phyloP scores from a whole-genome alignment of 805 yeast genomes.

The Candida sonorensis region DNA sequence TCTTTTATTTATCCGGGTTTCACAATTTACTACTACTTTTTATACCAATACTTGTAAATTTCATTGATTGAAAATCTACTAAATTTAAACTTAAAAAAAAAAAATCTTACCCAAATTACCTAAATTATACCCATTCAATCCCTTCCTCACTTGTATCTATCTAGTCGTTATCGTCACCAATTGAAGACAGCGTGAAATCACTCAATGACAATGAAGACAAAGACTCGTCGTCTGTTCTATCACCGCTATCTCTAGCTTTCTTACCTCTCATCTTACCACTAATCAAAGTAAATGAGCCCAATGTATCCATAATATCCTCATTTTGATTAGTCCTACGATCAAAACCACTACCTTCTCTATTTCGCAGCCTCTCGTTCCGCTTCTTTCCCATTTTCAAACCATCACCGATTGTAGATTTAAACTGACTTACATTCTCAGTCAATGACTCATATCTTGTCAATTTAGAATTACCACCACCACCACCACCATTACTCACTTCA shows the following conservation, averaged over 20 bases:
- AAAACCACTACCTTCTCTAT: too few relatives aligned
- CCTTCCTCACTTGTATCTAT: too few relatives aligned
- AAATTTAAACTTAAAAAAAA: neutral
- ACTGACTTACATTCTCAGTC: slow-evolving; percentile 12
- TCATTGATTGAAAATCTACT: neutral
- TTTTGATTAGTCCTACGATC: too few relatives aligned
- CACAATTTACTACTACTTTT: too few relatives aligned
- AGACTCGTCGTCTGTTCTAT: neutral
- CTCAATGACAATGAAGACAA: neutral
- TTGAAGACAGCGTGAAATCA: neutral
- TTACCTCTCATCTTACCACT: slow-evolving; percentile 11
- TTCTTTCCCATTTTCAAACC: too few relatives aligned
- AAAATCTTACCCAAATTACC: neutral
- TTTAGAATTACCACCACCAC: too few relatives aligned
- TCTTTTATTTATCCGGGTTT: neutral
- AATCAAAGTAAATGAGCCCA: slow-evolving; percentile 11
- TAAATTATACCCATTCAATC: too few relatives aligned
- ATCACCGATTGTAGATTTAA: slow-evolving; percentile 3
- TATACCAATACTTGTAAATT: too few relatives aligned
- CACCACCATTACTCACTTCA: too few relatives aligned
- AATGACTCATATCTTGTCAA: slow-evolving; percentile 17
- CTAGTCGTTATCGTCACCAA: slow-evolving; percentile 2
- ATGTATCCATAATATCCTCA: slow-evolving; percentile 15
- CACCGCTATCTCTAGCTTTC: slow-evolving; percentile 1
- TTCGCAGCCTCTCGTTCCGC: too few relatives aligned